Evolutionary conservation across 2,329 filamentous ascomycete genomes (phyloP).

Genomic region (Truncatella angustata): DNA sequence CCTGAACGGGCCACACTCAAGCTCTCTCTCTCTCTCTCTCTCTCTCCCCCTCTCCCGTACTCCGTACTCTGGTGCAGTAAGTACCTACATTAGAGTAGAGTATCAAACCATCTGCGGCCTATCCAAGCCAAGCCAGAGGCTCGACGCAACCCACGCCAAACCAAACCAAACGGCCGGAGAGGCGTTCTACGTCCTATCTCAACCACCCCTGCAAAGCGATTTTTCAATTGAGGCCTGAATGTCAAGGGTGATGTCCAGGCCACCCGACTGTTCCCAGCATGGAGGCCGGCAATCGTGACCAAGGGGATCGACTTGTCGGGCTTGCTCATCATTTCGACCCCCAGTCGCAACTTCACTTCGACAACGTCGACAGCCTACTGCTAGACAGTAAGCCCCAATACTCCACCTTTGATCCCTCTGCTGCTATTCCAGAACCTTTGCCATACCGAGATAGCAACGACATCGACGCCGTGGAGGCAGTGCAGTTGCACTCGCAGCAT

Average conservation of each 20-base stretch:
- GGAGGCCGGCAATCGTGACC: constrained; percentile 45
- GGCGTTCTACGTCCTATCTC: not conserved
- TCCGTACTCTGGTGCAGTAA: too few species aligned
- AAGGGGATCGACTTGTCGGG: constrained; percentile 37
- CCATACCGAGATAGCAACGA: constrained; percentile 1
- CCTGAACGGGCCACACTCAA: constrained; percentile 4
- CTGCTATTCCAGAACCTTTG: not conserved
- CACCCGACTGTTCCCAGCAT: constrained; percentile 34
- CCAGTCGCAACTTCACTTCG: constrained; percentile 22
- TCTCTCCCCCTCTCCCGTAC: too few species aligned
- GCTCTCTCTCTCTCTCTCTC: too few species aligned
- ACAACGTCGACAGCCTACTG: constrained; percentile 17
- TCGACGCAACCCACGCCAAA: constrained; percentile 6
- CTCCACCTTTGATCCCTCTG: constrained; percentile 10
- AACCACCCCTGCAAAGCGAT: not conserved
- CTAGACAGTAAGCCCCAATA: constrained; percentile 15
- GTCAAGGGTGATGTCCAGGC: constrained; percentile 35
- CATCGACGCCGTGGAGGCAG: constrained; percentile 5
- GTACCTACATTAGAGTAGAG: too few species aligned
- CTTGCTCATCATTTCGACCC: constrained; percentile 29
- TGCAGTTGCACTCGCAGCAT: constrained; percentile 7
- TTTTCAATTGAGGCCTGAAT: constrained; percentile 21
- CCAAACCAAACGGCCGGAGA: constrained; percentile 2
- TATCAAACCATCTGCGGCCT: not conserved
- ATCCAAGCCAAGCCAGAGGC: constrained; percentile 1